phyloP scores from a whole-genome alignment of 106 monocot genomes.

The Dendrobium catenatum region DNA sequence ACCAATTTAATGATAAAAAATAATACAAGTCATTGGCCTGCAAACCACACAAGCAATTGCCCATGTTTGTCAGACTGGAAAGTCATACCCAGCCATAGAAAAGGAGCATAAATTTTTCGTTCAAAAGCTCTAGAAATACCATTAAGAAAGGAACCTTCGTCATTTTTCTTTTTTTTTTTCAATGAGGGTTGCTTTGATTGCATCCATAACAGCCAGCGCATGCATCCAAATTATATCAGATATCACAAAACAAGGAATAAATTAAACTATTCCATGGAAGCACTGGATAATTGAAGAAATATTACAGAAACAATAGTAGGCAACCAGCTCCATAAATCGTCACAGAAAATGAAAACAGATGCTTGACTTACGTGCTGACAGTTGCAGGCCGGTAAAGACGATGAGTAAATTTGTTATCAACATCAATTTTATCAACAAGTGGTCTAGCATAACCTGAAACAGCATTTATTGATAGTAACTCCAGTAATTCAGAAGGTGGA shows the following conservation, averaged over 20 bases:
- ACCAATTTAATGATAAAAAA: neutral
- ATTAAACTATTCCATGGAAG: neutral
- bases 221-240: neutral
- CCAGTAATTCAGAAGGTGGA: neutral
- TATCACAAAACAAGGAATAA: neutral
- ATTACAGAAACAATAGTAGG: neutral
- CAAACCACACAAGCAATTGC: neutral
- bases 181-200: neutral
- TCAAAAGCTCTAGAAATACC: neutral
- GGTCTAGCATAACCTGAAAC: conserved; percentile 59
- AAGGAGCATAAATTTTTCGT: neutral
- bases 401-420: conserved; percentile 33
- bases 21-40: neutral
- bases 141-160: neutral
- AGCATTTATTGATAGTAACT: neutral
- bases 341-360: neutral
- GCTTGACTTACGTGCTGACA: conserved; percentile 34
- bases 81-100: neutral
- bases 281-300: neutral
- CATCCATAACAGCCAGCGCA: neutral
- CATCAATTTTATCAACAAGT: conserved; percentile 51
- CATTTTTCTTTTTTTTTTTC: neutral
- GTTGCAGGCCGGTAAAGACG: conserved; percentile 57
- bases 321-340: neutral
- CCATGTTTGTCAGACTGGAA: neutral